Conservation (phyloP, 148 eudicot genomes). For the Pharnaceum exiguum region DNA sequence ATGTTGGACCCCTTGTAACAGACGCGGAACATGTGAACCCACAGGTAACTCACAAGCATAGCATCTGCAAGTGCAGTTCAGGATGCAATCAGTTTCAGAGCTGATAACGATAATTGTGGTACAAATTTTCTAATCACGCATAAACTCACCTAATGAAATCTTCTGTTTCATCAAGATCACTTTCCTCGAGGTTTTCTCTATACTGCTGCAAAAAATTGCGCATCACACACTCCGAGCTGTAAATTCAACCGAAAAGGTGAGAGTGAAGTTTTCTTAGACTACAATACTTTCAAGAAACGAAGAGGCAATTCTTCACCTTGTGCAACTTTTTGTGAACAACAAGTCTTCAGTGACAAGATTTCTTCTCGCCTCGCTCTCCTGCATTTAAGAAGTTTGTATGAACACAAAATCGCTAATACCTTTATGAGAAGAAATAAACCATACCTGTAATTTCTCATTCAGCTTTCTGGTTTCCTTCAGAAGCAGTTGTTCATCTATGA, state of each 20-base stretch:
- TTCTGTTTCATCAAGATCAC: background rate
- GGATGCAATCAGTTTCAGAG: background rate
- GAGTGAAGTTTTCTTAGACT: background rate
- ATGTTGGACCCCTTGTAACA: conserved; percentile 8
- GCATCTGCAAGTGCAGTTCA: conserved; percentile 3
- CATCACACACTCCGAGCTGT: background rate
- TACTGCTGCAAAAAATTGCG: background rate
- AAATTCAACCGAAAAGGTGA: background rate
- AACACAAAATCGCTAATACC: background rate
- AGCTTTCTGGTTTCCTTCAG: conserved; percentile 3
- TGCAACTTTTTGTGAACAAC: conserved; percentile 5
- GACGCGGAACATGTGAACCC: conserved; percentile 5
- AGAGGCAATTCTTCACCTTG: conserved; percentile 2
- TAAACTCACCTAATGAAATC: conserved; percentile 9
- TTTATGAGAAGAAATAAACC: background rate
- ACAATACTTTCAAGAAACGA: background rate
- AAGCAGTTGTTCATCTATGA: conserved; percentile 18
- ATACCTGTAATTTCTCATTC: conserved; percentile 3
- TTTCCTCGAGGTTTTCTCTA: background rate
- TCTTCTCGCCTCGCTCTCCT: conserved; percentile 8
- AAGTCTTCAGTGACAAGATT: conserved; percentile 5
- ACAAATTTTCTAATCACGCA: background rate
- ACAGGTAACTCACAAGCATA: conserved; percentile 12
- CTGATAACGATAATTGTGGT: background rate
- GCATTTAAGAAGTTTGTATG: background rate